Evolutionary conservation across 192 early-diverging fungal species (phyloP).

Genomic region (Powellomyces hirtus): DNA sequence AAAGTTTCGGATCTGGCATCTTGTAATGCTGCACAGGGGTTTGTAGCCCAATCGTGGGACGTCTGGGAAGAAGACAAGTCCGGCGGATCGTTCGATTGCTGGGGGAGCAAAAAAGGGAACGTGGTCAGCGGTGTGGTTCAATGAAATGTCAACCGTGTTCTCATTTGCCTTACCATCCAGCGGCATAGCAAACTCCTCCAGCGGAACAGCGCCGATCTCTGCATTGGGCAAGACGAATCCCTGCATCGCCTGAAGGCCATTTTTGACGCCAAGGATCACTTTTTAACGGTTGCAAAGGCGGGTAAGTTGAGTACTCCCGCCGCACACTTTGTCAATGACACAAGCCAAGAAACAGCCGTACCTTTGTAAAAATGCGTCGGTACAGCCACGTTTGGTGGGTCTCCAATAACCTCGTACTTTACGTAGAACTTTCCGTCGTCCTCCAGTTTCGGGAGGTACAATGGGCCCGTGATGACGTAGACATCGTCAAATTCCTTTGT

Average conservation of each 20-base stretch:
- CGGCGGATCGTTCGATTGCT: slow-evolving; percentile 48
- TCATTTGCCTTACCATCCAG: slow-evolving; percentile 59
- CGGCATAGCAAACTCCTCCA: slow-evolving; percentile 69
- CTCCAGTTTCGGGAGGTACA: slow-evolving; percentile 78
- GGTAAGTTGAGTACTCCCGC: neutral
- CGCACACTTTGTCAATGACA: neutral
- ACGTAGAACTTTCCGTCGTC: slow-evolving; percentile 58
- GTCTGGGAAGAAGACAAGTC: slow-evolving; percentile 39
- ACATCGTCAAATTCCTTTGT: slow-evolving; percentile 76
- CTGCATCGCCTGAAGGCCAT: slow-evolving; percentile 47
- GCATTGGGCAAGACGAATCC: slow-evolving; percentile 87
- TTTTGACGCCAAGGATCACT: slow-evolving; percentile 69
- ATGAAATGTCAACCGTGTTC: slow-evolving; percentile 19
- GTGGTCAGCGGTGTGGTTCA: slow-evolving; percentile 54
- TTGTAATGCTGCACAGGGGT: slow-evolving; percentile 16
- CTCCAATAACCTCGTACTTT: slow-evolving; percentile 85
- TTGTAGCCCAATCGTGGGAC: slow-evolving; percentile 18
- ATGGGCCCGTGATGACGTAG: slow-evolving; percentile 82
- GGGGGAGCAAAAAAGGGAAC: slow-evolving; percentile 24
- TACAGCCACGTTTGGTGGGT: slow-evolving; percentile 81
- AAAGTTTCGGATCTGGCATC: slow-evolving; percentile 9
- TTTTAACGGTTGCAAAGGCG: neutral
- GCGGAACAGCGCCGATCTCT: slow-evolving; percentile 63
- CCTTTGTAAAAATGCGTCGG: slow-evolving; percentile 93
- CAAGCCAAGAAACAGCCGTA: neutral